A percentile compares a stretch with the other conserved stretches of the same genome.
phyloP scores from a whole-genome alignment of 257 asterid genomes.

The Mitragyna speciosa region DNA sequence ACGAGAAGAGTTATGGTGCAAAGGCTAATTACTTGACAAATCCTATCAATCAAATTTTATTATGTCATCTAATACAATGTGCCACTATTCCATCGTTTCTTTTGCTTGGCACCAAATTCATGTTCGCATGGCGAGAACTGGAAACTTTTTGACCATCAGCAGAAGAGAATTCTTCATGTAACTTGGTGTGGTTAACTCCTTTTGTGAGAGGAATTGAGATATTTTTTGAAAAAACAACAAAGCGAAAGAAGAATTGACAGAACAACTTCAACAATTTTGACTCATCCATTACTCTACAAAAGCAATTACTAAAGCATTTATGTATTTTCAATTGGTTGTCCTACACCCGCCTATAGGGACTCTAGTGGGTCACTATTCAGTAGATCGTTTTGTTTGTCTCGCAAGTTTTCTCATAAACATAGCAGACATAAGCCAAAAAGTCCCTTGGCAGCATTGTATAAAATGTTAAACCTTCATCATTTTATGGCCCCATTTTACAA shows the following conservation, averaged over 20 bases:
- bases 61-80: too few relatives aligned
- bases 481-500: slow-evolving; percentile 21
- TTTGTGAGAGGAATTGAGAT: neutral
- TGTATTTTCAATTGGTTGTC: slow-evolving; percentile 24
- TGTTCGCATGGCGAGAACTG: neutral
- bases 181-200: neutral
- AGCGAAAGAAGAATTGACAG: neutral
- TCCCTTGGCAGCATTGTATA: slow-evolving; percentile 17
- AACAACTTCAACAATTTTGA: neutral
- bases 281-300: neutral
- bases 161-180: slow-evolving; percentile 11
- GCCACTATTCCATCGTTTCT: too few relatives aligned
- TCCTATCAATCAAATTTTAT: too few relatives aligned
- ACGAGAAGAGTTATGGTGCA: neutral
- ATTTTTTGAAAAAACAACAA: neutral
- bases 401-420: neutral
- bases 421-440: too few relatives aligned
- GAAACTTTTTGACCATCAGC: neutral
- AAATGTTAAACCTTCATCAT: slow-evolving; percentile 15
- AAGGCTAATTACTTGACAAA: neutral
- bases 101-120: neutral
- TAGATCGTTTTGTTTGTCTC: slow-evolving; percentile 23
- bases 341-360: neutral
- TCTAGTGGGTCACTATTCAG: neutral
- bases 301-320: slow-evolving; percentile 23